A percentile compares a stretch with the other conserved stretches of the same genome.
phyloP scores from a whole-genome alignment of 2,329 filamentous ascomycete genomes.

The Penicillium sp. region DNA sequence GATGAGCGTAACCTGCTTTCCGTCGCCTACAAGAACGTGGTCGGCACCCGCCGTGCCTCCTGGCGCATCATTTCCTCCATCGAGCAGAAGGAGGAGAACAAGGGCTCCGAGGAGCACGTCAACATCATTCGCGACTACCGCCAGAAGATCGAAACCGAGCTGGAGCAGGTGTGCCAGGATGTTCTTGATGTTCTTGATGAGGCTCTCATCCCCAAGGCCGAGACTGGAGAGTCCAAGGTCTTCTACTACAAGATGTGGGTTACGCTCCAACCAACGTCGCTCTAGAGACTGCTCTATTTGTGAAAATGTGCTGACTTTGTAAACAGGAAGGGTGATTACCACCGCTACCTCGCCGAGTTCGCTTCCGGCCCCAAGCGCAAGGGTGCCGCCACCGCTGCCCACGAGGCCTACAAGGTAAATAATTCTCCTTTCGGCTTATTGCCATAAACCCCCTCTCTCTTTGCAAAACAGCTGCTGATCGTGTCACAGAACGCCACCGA shows the following conservation, averaged over 20 bases:
- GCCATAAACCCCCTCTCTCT: not conserved
- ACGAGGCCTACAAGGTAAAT: constrained; percentile 95
- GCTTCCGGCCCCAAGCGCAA: constrained; percentile 93
- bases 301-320: constrained; percentile 74
- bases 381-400: constrained; percentile 87
- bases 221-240: constrained; percentile 97
- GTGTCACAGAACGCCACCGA: constrained; percentile 76
- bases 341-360: constrained; percentile 98
- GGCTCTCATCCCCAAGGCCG: constrained; percentile 89
- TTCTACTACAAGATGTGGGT: constrained; percentile 99
- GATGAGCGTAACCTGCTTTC: constrained; percentile 88
- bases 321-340: constrained; percentile 97
- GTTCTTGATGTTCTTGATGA: constrained; percentile 93
- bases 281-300: constrained; percentile 32
- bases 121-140: constrained; percentile 93
- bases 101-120: constrained; percentile 95
- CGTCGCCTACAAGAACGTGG: constrained; percentile 99
- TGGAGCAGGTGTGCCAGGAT: constrained; percentile 97
- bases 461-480: not conserved
- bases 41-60: constrained; percentile 94
- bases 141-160: constrained; percentile 95
- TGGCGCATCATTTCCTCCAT: constrained; percentile 99
- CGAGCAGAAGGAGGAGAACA: constrained; percentile 99
- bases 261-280: not conserved
- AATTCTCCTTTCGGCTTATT: constrained; percentile 17